Conservation (phyloP, 805 yeast species). For the Yamadazyma philogaea region DNA sequence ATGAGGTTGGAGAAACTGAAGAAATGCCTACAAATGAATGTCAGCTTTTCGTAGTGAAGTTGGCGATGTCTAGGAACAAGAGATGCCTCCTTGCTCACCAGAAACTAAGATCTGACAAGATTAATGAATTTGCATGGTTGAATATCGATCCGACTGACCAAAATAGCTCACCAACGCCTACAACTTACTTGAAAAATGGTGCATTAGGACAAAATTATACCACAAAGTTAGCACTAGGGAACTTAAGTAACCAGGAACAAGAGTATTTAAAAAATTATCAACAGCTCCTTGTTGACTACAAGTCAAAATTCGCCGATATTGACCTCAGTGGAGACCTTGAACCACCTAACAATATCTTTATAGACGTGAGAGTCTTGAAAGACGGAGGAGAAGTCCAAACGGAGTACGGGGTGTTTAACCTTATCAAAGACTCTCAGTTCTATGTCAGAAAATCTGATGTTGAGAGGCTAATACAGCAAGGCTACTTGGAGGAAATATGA, state of each 20-base stretch:
- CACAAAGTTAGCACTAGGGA: slow-evolving; percentile 36
- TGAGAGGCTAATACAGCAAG: slow-evolving; percentile 90
- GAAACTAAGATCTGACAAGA: slow-evolving; percentile 59
- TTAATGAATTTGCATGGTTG: slow-evolving; percentile 72
- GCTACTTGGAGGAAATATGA: slow-evolving; percentile 57
- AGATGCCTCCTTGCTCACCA: slow-evolving; percentile 86
- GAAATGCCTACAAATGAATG: slow-evolving; percentile 53
- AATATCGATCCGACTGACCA: slow-evolving; percentile 47
- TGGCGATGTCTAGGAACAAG: slow-evolving; percentile 84
- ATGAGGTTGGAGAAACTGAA: slow-evolving; percentile 25
- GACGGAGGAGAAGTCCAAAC: slow-evolving; percentile 98
- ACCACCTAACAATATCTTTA: slow-evolving; percentile 89
- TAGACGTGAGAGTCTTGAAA: slow-evolving; percentile 88
- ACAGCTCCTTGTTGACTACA: slow-evolving; percentile 69
- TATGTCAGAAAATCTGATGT: slow-evolving; percentile 94
- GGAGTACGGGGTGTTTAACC: slow-evolving; percentile 91
- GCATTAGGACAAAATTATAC: slow-evolving; percentile 22
- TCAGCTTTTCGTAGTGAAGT: slow-evolving; percentile 64
- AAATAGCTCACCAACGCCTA: slow-evolving; percentile 14
- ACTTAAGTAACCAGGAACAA: slow-evolving; percentile 73
- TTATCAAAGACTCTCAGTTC: slow-evolving; percentile 91
- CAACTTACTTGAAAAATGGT: slow-evolving; percentile 6
- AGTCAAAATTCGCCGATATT: slow-evolving; percentile 74
- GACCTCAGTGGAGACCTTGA: slow-evolving; percentile 86
- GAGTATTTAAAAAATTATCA: slow-evolving; percentile 71